Evolutionary conservation across 306 rosid species (phyloP), one percentile per base, ranked within the genome.

Genomic region (Lathyrus tuberosus): DNA sequence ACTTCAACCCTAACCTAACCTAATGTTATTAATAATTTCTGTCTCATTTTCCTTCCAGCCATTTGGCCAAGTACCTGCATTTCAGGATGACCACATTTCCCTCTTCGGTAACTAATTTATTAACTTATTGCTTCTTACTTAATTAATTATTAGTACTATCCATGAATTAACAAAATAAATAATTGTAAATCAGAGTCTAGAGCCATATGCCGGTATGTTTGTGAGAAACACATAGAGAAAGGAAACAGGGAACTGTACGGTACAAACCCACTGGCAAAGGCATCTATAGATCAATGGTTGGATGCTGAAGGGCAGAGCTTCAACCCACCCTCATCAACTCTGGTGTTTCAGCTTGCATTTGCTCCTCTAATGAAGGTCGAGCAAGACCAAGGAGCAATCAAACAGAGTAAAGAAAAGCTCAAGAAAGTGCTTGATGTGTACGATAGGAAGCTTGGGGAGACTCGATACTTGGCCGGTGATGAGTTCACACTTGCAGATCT

Each of bases 21-120:
- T 47, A n/a, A n/a, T 47, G 53, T 49, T 49, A 20, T 1, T 20
- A 8, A 2, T 49, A 15, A 0, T 49, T 1, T 52, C 6, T 8
- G 20, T 18, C 30, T 52, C 7, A 52, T 9, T 8, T 1, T 9
- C 2, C 10, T 53, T 56, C 3, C 78, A 90, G 85, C 98, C 98
- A 10, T 89, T 92, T 60, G 96, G 91, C 31, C 96, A 92, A 86
- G 98, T 92, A 10, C 98, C 96, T 2, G 96, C 88, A 60, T 92
- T 89, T 81, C 80, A 92, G 33, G 98, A 92, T 56, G 86, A 83
- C 0, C 8, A 62, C 62, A 76, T 83, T 61, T 70, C 95, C 60
- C 84, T 89, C 64, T 92, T 92, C 37, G 98, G 98, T 87, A 40
- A 41, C 8, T 5, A 35, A 35, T 35, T 31, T 35, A 33, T 13